Evolutionary conservation across 2,329 filamentous ascomycete genomes (phyloP).

Genomic region (Emericellopsis cladophorae): DNA sequence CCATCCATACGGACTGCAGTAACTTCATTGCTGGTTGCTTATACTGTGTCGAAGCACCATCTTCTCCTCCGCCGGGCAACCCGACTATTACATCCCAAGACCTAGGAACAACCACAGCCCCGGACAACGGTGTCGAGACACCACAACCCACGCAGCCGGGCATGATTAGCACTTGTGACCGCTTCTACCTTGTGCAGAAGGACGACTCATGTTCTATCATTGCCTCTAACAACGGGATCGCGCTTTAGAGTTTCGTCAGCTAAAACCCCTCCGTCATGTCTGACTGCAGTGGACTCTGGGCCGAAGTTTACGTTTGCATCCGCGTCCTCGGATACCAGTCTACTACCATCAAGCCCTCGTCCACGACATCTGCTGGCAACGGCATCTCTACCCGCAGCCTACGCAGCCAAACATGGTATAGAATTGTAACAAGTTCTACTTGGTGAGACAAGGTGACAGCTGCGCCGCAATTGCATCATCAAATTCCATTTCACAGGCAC

Average conservation of each 20-base stretch:
- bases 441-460: slow-evolving; percentile 1
- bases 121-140: slow-evolving; percentile 9
- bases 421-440: slow-evolving; percentile 8
- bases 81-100: slow-evolving; percentile 3
- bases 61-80: slow-evolving; percentile 7
- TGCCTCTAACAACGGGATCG: slow-evolving; percentile 6
- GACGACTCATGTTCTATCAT: slow-evolving; percentile 11
- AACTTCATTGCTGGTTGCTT: slow-evolving; percentile 1
- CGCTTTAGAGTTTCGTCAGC: slow-evolving; percentile 7
- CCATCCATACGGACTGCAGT: neutral
- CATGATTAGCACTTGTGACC: slow-evolving; percentile 11
- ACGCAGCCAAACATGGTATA: slow-evolving; percentile 4
- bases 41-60: slow-evolving; percentile 5
- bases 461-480: slow-evolving; percentile 3
- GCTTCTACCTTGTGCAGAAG: slow-evolving; percentile 9
- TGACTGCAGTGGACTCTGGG: slow-evolving; percentile 2
- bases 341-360: neutral
- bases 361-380: slow-evolving; percentile 4
- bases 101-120: slow-evolving; percentile 4
- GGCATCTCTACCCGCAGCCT: slow-evolving; percentile 4
- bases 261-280: slow-evolving; percentile 1
- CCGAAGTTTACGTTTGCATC: slow-evolving; percentile 2
- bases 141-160: slow-evolving; percentile 12
- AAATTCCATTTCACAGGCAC: neutral
- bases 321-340: neutral